Base-by-base conservation (phyloP, 2,329 filamentous ascomycete species). In the Neonectria hederae region DNA sequence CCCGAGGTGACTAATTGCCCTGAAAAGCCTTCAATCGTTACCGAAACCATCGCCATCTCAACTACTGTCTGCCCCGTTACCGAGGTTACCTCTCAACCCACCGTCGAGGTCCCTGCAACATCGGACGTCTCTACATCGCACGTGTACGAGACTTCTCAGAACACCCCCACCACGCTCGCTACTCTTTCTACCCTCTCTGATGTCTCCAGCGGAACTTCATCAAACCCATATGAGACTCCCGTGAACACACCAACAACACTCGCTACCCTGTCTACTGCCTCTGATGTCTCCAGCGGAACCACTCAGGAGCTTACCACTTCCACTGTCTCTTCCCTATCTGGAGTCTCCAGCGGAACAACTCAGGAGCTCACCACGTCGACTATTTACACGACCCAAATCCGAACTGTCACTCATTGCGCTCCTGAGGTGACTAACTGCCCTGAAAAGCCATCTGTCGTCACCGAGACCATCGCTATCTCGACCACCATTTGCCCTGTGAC, bases 31-130 rank as follows among this genome's bases (percentile, higher is more conserved):
- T 13, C 13, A 2, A 48, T 62, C 9, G 42, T 62, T 21, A 63
- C 61, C 19, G 62, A 72, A 63, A 72, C 70, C 19, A 63, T 72
- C 7, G 70, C 70, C 6, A 56, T 72, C 54, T 72, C 65, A 2
- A 72, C 70, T 19, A 72, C 70, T 0, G 21, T 72, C 30, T 72
- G 70, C 48, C 70, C 70, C 9, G 70, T 72, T 11, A 71, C 69
- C 6, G 65, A 68, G 19, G 53, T 60, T 21, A 43, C 49, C 24
- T 55, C 62, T 22, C 42, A 48, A 24, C 58, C 58, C 17, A 62
- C 59, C 7, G 24, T 13, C 17, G 45, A 56, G 46, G 32, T 48
- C 45, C 46, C 63, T 4, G 19, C 24, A 10, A 21, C 40, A 10
- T 46, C 56, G 14, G 54, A 56, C 13, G 48, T 51, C 48, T 51